These are phyloP conservation scores for Ceratocystis albifundus DNA, from an alignment of 2,329 filamentous ascomycete genomes.

Conservation along the genomic window DNA sequence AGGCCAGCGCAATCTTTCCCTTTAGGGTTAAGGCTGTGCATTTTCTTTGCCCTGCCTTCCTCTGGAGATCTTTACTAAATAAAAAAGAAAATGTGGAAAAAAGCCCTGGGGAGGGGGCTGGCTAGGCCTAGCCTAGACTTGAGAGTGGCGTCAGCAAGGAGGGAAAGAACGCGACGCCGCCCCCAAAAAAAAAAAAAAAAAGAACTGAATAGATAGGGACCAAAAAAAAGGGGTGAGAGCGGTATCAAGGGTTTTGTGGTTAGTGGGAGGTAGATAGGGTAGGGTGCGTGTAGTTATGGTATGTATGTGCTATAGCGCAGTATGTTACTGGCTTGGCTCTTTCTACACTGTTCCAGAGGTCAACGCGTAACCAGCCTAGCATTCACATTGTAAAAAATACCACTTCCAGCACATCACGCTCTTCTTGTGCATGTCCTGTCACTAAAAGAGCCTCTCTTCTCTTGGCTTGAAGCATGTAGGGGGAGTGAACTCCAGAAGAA, in stretches of 20 bases:
- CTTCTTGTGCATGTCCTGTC: background rate
- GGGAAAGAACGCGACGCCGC: background rate
- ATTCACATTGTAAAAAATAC: background rate
- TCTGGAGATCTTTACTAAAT: background rate
- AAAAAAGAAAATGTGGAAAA: background rate
- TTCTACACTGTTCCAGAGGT: background rate
- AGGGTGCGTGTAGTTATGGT: too few species aligned
- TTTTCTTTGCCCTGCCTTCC: background rate
- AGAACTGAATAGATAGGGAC: background rate
- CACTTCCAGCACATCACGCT: background rate
- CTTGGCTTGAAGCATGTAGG: background rate
- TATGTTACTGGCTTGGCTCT: background rate
- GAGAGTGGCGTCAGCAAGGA: background rate
- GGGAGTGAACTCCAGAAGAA: background rate
- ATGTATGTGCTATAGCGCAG: too few species aligned
- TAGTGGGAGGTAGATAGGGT: too few species aligned
- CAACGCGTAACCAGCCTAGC: background rate
- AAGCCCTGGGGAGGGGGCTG: background rate
- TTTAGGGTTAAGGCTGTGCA: background rate
- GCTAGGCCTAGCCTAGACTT: background rate
- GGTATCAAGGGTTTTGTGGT: too few species aligned
- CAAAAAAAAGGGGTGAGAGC: background rate
- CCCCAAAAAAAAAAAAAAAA: too few species aligned
- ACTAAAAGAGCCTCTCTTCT: background rate
- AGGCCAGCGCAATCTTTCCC: background rate